A percentile compares a stretch with the other conserved stretches of the same genome.
These are phyloP conservation scores for Pythium phragmiticola DNA, from an alignment of 352 stramenopile genomes.

Conservation along the genomic window DNA sequence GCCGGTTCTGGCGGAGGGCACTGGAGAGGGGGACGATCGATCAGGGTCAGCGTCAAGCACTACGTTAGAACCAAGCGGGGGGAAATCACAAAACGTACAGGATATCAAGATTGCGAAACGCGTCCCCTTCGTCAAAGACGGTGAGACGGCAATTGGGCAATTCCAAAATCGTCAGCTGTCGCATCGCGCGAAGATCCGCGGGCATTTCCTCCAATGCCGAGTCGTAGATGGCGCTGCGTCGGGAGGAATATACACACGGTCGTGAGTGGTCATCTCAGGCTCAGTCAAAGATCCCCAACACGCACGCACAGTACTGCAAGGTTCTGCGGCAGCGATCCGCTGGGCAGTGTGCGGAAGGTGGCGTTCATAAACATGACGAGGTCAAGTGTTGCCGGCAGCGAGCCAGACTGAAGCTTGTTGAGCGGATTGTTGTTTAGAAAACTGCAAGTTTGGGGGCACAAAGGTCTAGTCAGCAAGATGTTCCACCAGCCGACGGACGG, in stretches of 20 bases:
- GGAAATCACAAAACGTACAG: neutral
- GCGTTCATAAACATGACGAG: neutral
- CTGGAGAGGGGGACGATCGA: neutral
- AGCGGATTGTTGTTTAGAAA: neutral
- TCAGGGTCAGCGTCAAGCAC: neutral
- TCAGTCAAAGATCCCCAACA: neutral
- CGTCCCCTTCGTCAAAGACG: neutral
- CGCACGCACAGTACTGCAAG: neutral
- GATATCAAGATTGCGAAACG: no score
- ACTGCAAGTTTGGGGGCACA: neutral
- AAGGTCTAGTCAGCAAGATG: neutral
- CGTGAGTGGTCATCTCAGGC: no score
- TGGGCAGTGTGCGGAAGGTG: neutral
- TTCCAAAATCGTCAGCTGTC: neutral
- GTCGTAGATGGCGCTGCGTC: neutral
- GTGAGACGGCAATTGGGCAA: neutral
- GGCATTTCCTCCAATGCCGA: neutral
- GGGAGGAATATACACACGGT: neutral
- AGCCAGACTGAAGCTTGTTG: neutral
- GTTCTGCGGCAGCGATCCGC: neutral
- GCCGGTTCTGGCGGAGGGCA: conserved; percentile 3
- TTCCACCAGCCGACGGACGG: no score
- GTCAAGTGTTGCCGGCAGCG: neutral
- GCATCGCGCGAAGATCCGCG: neutral
- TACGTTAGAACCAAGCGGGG: neutral